phyloP scores from a whole-genome alignment of 2,329 filamentous ascomycete species.

The Diaporthe longicolla region DNA sequence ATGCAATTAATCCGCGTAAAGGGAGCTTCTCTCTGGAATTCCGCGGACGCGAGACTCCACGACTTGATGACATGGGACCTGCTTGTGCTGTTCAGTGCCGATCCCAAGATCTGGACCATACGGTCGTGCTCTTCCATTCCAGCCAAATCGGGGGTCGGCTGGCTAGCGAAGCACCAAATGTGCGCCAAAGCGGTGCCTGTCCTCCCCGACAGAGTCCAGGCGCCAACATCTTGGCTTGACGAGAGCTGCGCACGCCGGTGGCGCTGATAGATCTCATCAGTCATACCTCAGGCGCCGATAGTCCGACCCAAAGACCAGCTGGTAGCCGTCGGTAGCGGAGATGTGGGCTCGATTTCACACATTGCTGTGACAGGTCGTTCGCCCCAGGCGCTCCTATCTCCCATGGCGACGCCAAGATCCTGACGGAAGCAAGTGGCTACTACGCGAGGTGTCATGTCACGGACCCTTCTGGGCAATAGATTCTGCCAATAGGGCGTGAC shows the following conservation, averaged over 20 bases:
- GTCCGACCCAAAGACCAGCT: neutral
- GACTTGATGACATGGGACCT: neutral
- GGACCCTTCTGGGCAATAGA: slow-evolving; percentile 11
- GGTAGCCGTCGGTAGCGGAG: slow-evolving; percentile 21
- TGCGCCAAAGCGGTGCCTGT: slow-evolving; percentile 16
- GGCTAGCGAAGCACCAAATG: neutral
- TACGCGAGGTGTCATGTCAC: slow-evolving; percentile 21
- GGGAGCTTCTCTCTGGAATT: neutral
- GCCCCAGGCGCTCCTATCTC: neutral
- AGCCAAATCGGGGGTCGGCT: slow-evolving; percentile 22
- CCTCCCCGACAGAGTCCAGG: slow-evolving; percentile 7
- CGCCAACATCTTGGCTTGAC: neutral
- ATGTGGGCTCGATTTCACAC: neutral
- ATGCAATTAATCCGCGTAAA: slow-evolving; percentile 21
- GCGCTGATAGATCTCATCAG: neutral
- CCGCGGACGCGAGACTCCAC: neutral
- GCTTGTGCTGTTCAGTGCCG: neutral
- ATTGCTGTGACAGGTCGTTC: neutral
- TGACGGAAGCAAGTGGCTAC: neutral
- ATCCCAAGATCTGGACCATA: neutral
- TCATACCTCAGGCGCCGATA: neutral
- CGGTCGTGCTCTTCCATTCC: slow-evolving; percentile 1
- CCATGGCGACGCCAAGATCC: neutral
- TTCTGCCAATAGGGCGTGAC: slow-evolving; percentile 14
- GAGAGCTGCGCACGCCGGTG: neutral